These are phyloP conservation scores for Podila minutissima DNA, from an alignment of 192 early-diverging fungal genomes.

Conservation along the genomic window DNA sequence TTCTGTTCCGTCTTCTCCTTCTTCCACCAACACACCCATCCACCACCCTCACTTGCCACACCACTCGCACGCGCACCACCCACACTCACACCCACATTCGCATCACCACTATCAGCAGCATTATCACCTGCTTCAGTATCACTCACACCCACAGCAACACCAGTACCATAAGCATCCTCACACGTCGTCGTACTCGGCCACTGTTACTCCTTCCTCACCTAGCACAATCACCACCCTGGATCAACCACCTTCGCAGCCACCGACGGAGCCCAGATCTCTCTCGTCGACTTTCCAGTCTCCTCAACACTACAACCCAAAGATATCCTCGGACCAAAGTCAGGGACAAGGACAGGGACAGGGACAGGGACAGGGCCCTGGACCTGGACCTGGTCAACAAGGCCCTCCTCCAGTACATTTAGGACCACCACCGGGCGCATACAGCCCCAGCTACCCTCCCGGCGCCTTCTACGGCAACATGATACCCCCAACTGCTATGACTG, in stretches of 20 bases:
- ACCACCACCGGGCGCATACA: neutral
- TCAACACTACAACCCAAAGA: conserved; percentile 11
- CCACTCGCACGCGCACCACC: neutral
- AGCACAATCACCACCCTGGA: too few species aligned
- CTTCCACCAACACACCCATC: neutral
- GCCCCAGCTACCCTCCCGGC: too few species aligned
- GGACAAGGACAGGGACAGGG: neutral
- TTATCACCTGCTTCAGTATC: neutral
- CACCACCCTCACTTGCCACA: neutral
- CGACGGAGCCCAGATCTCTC: too few species aligned
- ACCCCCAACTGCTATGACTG: too few species aligned
- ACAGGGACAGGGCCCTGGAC: neutral
- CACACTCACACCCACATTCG: neutral
- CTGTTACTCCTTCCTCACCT: conserved; percentile 20
- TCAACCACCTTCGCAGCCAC: too few species aligned
- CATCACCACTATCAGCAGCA: conserved; percentile 16
- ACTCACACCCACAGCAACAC: conserved; percentile 15
- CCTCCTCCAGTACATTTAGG: neutral
- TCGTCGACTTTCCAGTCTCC: conserved; percentile 1
- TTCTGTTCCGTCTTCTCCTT: neutral
- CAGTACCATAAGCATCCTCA: conserved; percentile 11
- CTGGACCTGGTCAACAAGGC: conserved; percentile 17
- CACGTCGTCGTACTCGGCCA: conserved; percentile 9
- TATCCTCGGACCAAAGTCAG: conserved; percentile 11
- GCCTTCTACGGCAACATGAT: too few species aligned